Conservation (phyloP, 108 stramenopile genomes). For the Hondaea fermentalgiana region DNA sequence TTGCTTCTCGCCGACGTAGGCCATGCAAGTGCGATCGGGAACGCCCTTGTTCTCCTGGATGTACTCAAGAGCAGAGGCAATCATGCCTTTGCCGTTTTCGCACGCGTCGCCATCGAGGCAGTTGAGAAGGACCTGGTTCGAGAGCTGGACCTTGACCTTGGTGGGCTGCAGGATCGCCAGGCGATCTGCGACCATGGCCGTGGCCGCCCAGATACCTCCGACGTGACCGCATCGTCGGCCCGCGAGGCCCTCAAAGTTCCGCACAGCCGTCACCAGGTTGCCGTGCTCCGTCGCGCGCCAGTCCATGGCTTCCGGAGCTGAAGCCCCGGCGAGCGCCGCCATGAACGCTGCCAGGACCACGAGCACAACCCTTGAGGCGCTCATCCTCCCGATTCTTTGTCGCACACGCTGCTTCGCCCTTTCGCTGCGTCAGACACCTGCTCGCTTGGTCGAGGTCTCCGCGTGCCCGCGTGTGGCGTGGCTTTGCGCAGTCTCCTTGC, state of each 20-base stretch:
- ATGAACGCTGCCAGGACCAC: neutral
- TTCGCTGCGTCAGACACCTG: too few relatives aligned
- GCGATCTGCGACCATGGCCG: neutral
- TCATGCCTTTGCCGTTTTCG: neutral
- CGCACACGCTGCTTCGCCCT: too few relatives aligned
- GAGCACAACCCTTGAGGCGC: neutral
- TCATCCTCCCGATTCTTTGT: too few relatives aligned
- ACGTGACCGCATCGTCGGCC: neutral
- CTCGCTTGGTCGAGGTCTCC: too few relatives aligned
- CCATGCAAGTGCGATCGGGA: conserved; percentile 5
- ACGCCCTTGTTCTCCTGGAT: neutral
- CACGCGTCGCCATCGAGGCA: neutral
- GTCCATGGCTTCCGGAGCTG: neutral
- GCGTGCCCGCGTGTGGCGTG: too few relatives aligned
- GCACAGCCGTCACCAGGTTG: conserved; percentile 1
- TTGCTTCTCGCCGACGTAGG: neutral
- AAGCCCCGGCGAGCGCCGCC: neutral
- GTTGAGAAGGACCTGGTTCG: conserved; percentile 14
- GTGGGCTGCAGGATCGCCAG: neutral
- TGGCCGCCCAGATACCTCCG: neutral
- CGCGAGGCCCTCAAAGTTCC: neutral
- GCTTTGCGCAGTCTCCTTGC: too few relatives aligned
- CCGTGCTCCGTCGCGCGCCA: conserved; percentile 11
- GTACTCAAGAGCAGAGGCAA: neutral
- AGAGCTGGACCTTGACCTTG: conserved; percentile 7